Conservation (phyloP, 768 basidiomycete genomes). For the Boletellus ananas region DNA sequence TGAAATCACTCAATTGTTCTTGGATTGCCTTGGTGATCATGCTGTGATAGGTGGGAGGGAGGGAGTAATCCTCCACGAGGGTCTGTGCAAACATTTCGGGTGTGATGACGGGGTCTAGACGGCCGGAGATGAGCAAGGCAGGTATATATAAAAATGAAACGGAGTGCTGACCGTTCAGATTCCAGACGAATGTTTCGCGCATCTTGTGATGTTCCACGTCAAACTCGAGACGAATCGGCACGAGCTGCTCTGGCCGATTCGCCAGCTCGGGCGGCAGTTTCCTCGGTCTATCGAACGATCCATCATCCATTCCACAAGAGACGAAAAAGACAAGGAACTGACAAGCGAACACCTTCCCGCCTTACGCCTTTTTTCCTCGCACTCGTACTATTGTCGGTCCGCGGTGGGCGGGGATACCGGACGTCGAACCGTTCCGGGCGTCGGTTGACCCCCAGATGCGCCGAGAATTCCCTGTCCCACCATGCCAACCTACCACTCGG, state of each 20-base stretch:
- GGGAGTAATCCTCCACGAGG: conserved; percentile 85
- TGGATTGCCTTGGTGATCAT: conserved; percentile 80
- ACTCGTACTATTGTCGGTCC: conserved; percentile 20
- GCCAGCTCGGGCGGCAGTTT: conserved; percentile 53
- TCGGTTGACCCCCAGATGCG: conserved; percentile 30
- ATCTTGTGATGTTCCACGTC: conserved; percentile 93
- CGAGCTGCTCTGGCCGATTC: conserved; percentile 71
- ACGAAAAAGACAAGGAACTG: conserved; percentile 34
- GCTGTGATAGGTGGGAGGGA: conserved; percentile 60
- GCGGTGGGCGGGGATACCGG: conserved; percentile 50
- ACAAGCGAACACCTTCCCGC: conserved; percentile 75
- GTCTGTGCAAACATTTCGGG: conserved; percentile 89
- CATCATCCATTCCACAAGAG: not conserved
- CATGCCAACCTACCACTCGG: conserved; percentile 47
- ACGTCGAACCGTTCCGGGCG: conserved; percentile 47
- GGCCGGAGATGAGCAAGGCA: not conserved
- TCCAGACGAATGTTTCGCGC: conserved; percentile 97
- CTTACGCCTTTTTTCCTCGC: conserved; percentile 50
- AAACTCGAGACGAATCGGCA: conserved; percentile 94
- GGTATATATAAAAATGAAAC: not conserved
- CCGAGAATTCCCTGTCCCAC: conserved; percentile 57
- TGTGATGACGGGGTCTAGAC: conserved; percentile 78
- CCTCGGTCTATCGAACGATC: conserved; percentile 46
- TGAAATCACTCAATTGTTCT: conserved; percentile 81
- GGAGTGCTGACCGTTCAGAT: conserved; percentile 72